Conservation (phyloP, 768 basidiomycete species). For the Boletus vermiculosoides region DNA sequence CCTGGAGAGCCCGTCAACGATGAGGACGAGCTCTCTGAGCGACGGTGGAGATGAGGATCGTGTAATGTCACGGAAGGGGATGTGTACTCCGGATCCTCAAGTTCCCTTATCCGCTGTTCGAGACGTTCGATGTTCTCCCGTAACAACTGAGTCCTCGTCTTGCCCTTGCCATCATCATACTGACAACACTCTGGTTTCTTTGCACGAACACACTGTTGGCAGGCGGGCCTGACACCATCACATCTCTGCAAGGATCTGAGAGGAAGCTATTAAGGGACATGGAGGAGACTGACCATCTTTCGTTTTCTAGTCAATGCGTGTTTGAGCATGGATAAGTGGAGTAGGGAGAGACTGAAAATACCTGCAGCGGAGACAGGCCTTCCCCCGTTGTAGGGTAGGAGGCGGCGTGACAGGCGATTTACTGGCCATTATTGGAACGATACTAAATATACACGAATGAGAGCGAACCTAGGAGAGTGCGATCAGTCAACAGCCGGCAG, state of each 20-base stretch:
- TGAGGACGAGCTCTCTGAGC: conserved; percentile 51
- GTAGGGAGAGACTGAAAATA: conserved; percentile 29
- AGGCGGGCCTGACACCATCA: conserved; percentile 73
- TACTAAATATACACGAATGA: conserved; percentile 37
- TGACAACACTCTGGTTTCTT: conserved; percentile 76
- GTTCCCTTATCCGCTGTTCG: conserved; percentile 68
- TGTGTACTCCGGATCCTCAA: conserved; percentile 72
- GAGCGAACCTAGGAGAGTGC: conserved; percentile 17
- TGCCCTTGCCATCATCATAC: conserved; percentile 83
- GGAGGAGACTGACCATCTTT: conserved; percentile 53
- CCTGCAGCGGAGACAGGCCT: conserved; percentile 75
- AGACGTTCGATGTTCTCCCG: conserved; percentile 75
- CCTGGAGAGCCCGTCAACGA: conserved; percentile 51
- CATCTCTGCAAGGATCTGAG: conserved; percentile 53
- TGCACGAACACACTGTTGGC: conserved; percentile 74
- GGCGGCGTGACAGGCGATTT: conserved; percentile 30
- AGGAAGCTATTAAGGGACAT: background rate
- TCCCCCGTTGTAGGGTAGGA: conserved; percentile 59
- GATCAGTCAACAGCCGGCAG: background rate
- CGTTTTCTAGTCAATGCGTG: conserved; percentile 48
- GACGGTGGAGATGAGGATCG: conserved; percentile 53
- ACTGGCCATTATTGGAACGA: conserved; percentile 36
- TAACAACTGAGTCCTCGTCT: conserved; percentile 76
- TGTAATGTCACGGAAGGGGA: conserved; percentile 69
- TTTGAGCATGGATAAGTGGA: conserved; percentile 7